Percentiles rank a stretch among this genome's conserved stretches.
Conservation (phyloP, 306 rosid genomes). For the Casuarina glauca region DNA sequence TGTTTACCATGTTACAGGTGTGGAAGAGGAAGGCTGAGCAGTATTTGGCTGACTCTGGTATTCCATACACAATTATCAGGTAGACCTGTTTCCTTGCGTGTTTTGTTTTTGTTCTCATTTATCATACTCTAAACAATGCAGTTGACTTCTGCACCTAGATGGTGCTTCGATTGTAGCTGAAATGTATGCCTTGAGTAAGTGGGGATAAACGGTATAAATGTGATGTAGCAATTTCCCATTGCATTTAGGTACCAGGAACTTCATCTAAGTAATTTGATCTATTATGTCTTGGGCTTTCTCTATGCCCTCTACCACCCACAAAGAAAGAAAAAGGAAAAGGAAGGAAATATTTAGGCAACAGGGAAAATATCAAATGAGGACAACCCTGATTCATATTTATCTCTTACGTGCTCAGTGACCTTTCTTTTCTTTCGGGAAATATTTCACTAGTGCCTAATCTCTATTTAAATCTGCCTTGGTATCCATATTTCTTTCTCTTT, state of each 20-base stretch:
- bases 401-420: neutral
- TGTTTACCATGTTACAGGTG: slow-evolving; percentile 43
- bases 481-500: neutral
- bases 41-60: slow-evolving; percentile 86
- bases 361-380: neutral
- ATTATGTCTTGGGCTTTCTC: neutral
- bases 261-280: neutral
- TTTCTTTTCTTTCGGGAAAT: neutral
- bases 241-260: neutral
- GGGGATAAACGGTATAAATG: neutral
- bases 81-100: slow-evolving; percentile 19
- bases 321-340: too few relatives aligned
- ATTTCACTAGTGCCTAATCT: neutral
- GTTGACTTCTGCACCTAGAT: neutral
- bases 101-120: neutral
- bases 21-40: slow-evolving; percentile 99
- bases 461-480: neutral
- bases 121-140: neutral
- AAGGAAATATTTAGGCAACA: too few relatives aligned
- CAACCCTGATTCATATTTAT: neutral
- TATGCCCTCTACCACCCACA: neutral
- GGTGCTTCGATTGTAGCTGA: neutral
- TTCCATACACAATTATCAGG: slow-evolving; percentile 94
- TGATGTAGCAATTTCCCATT: neutral
- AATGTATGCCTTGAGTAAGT: too few relatives aligned